Conservation (phyloP, 257 asterid species). For the Primulina huaijiensis region DNA sequence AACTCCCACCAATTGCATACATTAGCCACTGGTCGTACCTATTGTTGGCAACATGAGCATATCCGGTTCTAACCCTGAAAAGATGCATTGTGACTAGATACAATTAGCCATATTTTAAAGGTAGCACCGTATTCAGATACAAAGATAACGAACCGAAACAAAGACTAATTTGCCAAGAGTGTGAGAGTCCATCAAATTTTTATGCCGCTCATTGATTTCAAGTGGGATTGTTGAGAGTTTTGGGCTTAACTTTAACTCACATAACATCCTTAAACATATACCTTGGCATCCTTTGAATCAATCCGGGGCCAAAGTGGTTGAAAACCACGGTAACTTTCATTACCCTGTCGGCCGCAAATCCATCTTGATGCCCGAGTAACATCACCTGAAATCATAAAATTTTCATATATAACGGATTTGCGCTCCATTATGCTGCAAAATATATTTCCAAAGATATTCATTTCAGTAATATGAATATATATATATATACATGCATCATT, state of each 20-base stretch:
- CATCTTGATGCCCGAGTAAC: slow-evolving; percentile 67
- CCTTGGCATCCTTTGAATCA: slow-evolving; percentile 79
- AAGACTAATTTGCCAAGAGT: too few relatives aligned
- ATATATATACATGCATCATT: too few relatives aligned
- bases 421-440: neutral
- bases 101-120: too few relatives aligned
- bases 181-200: too few relatives aligned
- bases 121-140: neutral
- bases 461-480: neutral
- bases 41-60: slow-evolving; percentile 67
- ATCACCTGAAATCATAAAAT: slow-evolving; percentile 47
- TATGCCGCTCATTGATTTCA: too few relatives aligned
- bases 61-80: slow-evolving; percentile 62
- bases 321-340: slow-evolving; percentile 69
- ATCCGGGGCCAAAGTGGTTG: slow-evolving; percentile 69
- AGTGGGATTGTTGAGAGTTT: too few relatives aligned
- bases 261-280: neutral
- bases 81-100: neutral
- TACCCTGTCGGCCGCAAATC: slow-evolving; percentile 39
- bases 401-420: neutral
- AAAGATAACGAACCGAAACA: too few relatives aligned
- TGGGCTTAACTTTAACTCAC: too few relatives aligned
- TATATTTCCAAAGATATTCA: too few relatives aligned
- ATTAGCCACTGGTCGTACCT: slow-evolving; percentile 48
- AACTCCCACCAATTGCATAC: slow-evolving; percentile 68